phyloP scores from a whole-genome alignment of 441 rosid species.

The Arabidopsis hybrid region DNA sequence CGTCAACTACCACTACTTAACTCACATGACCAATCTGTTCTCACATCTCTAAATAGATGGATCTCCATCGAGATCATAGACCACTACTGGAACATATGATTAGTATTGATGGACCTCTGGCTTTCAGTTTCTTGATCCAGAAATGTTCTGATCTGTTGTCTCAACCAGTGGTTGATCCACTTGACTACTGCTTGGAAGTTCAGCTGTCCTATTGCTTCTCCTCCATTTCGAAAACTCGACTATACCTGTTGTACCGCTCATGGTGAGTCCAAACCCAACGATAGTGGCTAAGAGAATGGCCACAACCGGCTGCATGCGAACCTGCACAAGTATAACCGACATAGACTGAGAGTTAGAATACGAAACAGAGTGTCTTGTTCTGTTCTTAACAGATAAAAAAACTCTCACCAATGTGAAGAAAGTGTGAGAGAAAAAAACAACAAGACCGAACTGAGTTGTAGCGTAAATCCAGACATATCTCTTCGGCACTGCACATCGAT shows the following conservation, averaged over 20 bases:
- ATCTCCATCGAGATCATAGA: too few relatives aligned
- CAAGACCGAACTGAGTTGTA: conserved; percentile 67
- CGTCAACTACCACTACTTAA: conserved; percentile 19
- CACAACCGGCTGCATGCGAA: conserved; percentile 71
- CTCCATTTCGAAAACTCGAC: conserved; percentile 56
- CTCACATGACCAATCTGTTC: background rate
- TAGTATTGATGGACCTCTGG: conserved; percentile 10
- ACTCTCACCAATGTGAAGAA: conserved; percentile 73
- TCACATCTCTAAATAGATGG: too few relatives aligned
- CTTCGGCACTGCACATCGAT: conserved; percentile 59
- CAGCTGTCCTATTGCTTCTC: conserved; percentile 41
- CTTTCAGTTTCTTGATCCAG: conserved; percentile 34
- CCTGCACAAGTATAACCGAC: conserved; percentile 49
- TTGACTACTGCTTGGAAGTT: conserved; percentile 32
- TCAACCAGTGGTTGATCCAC: conserved; percentile 38
- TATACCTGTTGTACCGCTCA: conserved; percentile 63
- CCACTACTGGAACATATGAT: background rate
- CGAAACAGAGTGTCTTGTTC: conserved; percentile 13
- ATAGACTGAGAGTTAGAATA: conserved; percentile 3
- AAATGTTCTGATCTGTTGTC: conserved; percentile 29
- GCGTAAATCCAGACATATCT: conserved; percentile 82
- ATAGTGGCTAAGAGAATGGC: conserved; percentile 79
- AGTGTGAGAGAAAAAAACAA: conserved; percentile 80
- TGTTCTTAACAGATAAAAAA: conserved; percentile 11
- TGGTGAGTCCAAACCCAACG: conserved; percentile 80